These are phyloP conservation scores for Sporisorium iseilematis-ciliati DNA, from an alignment of 1,284 basidiomycete species.

Conservation along the genomic window DNA sequence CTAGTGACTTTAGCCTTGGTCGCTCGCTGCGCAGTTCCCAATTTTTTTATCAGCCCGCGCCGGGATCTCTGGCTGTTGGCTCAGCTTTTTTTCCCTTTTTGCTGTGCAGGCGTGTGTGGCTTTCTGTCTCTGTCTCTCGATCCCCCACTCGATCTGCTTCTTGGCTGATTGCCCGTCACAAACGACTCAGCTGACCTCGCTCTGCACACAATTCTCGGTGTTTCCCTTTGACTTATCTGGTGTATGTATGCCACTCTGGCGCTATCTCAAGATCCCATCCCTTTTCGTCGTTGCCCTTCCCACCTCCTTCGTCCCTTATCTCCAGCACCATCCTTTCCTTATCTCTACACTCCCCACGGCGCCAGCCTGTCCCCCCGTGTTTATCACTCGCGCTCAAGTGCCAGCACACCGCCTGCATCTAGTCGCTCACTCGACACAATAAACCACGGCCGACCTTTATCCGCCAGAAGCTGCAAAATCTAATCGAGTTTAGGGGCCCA, in stretches of 20 bases:
- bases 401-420: conserved; percentile 3
- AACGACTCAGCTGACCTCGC: not conserved
- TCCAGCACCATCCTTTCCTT: conserved; percentile 23
- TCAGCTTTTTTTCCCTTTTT: not conserved
- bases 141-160: not conserved
- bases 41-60: conserved; percentile 4
- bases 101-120: no score
- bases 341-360: conserved; percentile 31
- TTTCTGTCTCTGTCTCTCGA: no score
- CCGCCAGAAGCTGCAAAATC: not conserved
- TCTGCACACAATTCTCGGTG: conserved; percentile 18
- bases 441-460: conserved; percentile 11
- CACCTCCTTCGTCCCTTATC: conserved; percentile 38
- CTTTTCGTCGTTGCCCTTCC: conserved; percentile 6
- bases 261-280: conserved; percentile 29
- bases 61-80: not conserved
- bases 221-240: conserved; percentile 20
- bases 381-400: conserved; percentile 8
- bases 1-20: no score
- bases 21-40: not conserved
- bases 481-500: conserved; percentile 4
- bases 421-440: conserved; percentile 12
- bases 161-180: not conserved
- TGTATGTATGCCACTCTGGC: not conserved
- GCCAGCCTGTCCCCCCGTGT: conserved; percentile 15